Percentiles rank a stretch among this genome's conserved stretches.
phyloP scores from a whole-genome alignment of 1,139 yeast species.

The Debaryomyces subglobosus region DNA sequence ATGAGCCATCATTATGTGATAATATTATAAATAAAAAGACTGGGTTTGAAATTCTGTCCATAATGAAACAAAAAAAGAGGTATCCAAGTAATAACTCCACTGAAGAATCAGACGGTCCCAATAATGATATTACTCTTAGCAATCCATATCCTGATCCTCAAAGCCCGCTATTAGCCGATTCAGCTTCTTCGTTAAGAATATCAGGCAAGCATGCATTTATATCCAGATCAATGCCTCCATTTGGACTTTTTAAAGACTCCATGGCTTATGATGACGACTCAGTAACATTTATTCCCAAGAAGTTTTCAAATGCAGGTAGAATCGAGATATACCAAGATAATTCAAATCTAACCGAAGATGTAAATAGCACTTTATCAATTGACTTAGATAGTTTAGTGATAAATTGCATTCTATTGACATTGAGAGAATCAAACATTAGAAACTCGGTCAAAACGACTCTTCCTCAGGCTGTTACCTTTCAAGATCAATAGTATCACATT shows the following conservation, averaged over 20 bases:
- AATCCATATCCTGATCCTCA: conserved; percentile 37
- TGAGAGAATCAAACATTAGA: conserved; percentile 37
- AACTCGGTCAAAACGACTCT: conserved; percentile 18
- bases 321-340: conserved; percentile 41
- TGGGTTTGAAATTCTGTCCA: conserved; percentile 30
- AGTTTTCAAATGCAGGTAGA: conserved; percentile 37
- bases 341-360: conserved; percentile 10
- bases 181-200: not conserved
- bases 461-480: not conserved
- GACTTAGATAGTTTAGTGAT: conserved; percentile 38
- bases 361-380: conserved; percentile 36
- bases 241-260: conserved; percentile 40
- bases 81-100: conserved; percentile 5
- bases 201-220: not conserved
- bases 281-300: conserved; percentile 32
- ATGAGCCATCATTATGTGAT: conserved; percentile 42
- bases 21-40: conserved; percentile 33
- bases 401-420: conserved; percentile 31
- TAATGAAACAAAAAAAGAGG: conserved; percentile 22
- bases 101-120: conserved; percentile 6
- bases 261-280: conserved; percentile 22
- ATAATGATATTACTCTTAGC: conserved; percentile 10
- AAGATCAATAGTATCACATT: not conserved
- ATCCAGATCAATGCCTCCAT: conserved; percentile 35
- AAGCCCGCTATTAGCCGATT: conserved; percentile 24